Evolutionary conservation across 768 basidiomycete genomes (phyloP).

Genomic region (Hebeloma cylindrosporum): DNA sequence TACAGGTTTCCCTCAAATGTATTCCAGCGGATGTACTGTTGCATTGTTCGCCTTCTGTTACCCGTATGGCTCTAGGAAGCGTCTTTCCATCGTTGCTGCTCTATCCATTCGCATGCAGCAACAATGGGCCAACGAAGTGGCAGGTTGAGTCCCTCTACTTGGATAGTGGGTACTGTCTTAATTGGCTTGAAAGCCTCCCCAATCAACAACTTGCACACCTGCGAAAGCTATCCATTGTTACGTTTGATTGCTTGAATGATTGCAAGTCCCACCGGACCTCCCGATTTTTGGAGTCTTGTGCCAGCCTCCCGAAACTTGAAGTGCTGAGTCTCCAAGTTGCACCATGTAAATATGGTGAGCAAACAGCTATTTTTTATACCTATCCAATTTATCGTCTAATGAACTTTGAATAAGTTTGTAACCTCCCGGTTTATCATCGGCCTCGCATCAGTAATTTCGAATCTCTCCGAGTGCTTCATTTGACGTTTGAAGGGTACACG

Average conservation of each 20-base stretch:
- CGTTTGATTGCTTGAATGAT: background rate
- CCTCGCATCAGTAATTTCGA: too few species aligned
- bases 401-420: too few species aligned
- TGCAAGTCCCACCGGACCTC: background rate
- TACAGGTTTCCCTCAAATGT: background rate
- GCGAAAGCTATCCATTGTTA: too few species aligned
- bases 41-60: constrained; percentile 1
- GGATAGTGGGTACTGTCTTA: too few species aligned
- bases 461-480: background rate
- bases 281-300: background rate
- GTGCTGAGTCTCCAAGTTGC: too few species aligned
- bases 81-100: too few species aligned
- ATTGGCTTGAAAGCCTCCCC: background rate
- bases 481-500: background rate
- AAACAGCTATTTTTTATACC: too few species aligned
- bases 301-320: background rate
- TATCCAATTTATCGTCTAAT: too few species aligned
- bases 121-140: too few species aligned
- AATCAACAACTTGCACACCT: background rate
- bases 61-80: background rate
- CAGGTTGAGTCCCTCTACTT: background rate
- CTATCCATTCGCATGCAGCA: too few species aligned
- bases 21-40: background rate
- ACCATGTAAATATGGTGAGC: too few species aligned
- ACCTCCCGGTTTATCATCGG: too few species aligned